Evolutionary conservation across 148 eudicot genomes (phyloP).

Genomic region (Beta vulgaris): DNA sequence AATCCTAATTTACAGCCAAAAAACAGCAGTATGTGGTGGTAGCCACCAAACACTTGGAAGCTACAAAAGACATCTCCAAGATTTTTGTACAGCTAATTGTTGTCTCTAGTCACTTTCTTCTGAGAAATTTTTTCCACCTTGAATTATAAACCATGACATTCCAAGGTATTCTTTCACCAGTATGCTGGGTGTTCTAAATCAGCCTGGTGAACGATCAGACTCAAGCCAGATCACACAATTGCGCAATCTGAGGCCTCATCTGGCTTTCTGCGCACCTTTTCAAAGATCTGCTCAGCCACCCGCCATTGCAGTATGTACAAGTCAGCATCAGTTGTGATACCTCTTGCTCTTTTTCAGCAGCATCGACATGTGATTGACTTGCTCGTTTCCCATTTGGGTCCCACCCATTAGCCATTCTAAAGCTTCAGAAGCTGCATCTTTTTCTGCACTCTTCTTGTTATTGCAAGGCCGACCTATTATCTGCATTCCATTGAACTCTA

Average conservation of each 20-base stretch:
- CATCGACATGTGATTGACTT: conserved; percentile 66
- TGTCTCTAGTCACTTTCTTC: neutral
- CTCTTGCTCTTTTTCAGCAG: conserved; percentile 83
- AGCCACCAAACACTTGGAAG: conserved; percentile 4
- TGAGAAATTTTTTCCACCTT: neutral
- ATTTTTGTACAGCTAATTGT: neutral
- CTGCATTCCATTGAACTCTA: conserved; percentile 82
- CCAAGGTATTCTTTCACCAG: neutral
- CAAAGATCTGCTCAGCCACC: neutral
- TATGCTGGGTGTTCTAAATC: neutral
- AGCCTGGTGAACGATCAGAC: neutral
- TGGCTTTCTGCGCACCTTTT: neutral
- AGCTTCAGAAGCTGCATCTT: conserved; percentile 97
- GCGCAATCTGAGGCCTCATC: neutral
- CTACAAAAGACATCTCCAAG: neutral
- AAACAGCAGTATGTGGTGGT: neutral
- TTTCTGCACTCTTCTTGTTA: conserved; percentile 91
- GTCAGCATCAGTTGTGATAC: conserved; percentile 41
- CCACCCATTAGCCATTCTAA: conserved; percentile 69
- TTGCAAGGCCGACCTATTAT: conserved; percentile 70
- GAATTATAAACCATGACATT: neutral
- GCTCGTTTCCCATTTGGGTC: conserved; percentile 47
- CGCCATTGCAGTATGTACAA: neutral
- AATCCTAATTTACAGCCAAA: conserved; percentile 15
- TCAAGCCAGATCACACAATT: neutral